Conservation (phyloP, 352 stramenopile genomes). For the Globisporangium viniferum region DNA sequence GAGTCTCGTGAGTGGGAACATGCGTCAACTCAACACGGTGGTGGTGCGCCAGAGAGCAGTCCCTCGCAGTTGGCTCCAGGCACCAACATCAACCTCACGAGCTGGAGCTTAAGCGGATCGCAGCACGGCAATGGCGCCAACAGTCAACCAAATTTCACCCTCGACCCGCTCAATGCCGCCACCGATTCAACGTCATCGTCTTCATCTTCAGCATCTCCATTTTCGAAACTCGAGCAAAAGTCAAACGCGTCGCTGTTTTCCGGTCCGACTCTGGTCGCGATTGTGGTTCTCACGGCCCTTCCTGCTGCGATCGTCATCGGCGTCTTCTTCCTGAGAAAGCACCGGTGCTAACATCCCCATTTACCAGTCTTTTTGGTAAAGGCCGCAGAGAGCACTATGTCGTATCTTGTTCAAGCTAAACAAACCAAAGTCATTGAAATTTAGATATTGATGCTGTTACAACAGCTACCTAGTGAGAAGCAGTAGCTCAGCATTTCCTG, state of each 20-base stretch:
- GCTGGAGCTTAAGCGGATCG: not conserved
- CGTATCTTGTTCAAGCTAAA: too few species aligned
- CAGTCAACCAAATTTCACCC: not conserved
- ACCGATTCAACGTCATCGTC: not conserved
- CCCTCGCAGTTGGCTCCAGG: not conserved
- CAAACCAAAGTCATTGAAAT: not conserved
- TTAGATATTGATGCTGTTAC: not conserved
- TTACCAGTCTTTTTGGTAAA: too few species aligned
- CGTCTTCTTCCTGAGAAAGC: slow-evolving; percentile 12
- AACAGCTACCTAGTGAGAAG: not conserved
- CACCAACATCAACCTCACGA: not conserved
- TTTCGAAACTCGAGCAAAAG: not conserved
- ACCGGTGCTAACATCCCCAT: not conserved
- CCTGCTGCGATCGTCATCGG: slow-evolving; percentile 17
- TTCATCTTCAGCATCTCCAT: not conserved
- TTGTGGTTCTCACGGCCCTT: slow-evolving; percentile 16
- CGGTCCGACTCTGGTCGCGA: slow-evolving; percentile 5
- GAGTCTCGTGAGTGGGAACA: not conserved
- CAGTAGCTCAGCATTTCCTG: not conserved
- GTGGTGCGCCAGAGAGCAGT: not conserved
- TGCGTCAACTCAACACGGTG: not conserved
- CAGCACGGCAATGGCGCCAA: not conserved
- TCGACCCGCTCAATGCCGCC: not conserved
- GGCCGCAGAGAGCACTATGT: too few species aligned
- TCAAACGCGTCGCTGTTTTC: slow-evolving; percentile 11